phyloP scores from a whole-genome alignment of 2,329 filamentous ascomycete species.

The Plenodomus tracheiphilus region DNA sequence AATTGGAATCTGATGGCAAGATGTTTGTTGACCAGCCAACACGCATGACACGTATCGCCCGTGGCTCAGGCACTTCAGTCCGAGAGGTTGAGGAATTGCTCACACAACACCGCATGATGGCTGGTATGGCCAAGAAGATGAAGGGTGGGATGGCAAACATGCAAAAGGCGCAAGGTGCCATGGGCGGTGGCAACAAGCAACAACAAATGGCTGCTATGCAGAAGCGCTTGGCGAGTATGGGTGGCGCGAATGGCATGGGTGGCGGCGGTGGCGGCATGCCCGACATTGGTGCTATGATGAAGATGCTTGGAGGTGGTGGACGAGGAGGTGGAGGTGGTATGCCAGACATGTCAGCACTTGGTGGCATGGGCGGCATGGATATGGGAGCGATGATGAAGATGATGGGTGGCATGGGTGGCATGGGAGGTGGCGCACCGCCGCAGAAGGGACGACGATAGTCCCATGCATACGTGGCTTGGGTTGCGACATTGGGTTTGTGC shows the following conservation, averaged over 20 bases:
- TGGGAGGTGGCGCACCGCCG: conserved; percentile 18
- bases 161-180: conserved; percentile 87
- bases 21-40: conserved; percentile 90
- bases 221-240: conserved; percentile 91
- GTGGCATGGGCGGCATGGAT: conserved; percentile 59
- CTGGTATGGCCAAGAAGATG: conserved; percentile 98
- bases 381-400: conserved; percentile 42
- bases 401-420: conserved; percentile 39
- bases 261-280: conserved; percentile 64
- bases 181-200: conserved; percentile 87
- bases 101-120: conserved; percentile 99
- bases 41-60: conserved; percentile 88
- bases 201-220: conserved; percentile 98
- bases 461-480: background rate
- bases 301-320: conserved; percentile 82
- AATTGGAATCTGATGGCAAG: conserved; percentile 94
- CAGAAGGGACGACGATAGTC: conserved; percentile 29
- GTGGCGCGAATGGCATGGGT: conserved; percentile 67
- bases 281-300: conserved; percentile 85
- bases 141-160: conserved; percentile 97
- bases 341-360: conserved; percentile 64
- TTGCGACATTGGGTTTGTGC: background rate
- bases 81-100: conserved; percentile 93
- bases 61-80: conserved; percentile 87
- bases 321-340: conserved; percentile 64